Evolutionary conservation across 116 monocot genomes (phyloP).

Genomic region (Cymodocea nodosa): DNA sequence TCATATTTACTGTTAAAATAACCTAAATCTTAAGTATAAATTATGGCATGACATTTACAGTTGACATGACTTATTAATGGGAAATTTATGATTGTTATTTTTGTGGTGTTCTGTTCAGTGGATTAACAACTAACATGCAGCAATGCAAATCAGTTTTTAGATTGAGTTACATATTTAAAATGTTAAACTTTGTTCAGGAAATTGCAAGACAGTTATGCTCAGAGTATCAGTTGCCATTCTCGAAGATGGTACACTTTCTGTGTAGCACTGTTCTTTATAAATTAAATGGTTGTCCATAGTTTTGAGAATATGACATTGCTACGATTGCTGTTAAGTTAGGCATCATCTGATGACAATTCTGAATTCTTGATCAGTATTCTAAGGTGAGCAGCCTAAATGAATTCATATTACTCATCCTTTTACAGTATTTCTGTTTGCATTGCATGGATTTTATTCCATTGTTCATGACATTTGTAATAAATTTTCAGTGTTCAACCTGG

Average conservation of each 20-base stretch:
- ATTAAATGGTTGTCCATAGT: not conserved
- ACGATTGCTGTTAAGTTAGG: slow-evolving; percentile 25
- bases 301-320: not conserved
- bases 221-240: slow-evolving; percentile 74
- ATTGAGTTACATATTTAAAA: too few relatives aligned
- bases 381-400: slow-evolving; percentile 22
- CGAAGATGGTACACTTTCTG: slow-evolving; percentile 63
- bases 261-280: not conserved
- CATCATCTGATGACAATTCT: slow-evolving; percentile 88
- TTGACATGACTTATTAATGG: too few relatives aligned
- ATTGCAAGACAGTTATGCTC: slow-evolving; percentile 87
- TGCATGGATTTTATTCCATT: too few relatives aligned
- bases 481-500: too few relatives aligned
- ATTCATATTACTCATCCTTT: not conserved
- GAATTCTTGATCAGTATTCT: slow-evolving; percentile 80
- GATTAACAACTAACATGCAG: too few relatives aligned
- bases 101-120: too few relatives aligned
- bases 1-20: too few relatives aligned
- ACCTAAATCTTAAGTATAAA: too few relatives aligned
- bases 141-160: too few relatives aligned
- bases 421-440: not conserved
- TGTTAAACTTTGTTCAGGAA: slow-evolving; percentile 35
- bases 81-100: too few relatives aligned
- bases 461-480: too few relatives aligned
- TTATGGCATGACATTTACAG: too few relatives aligned